Evolutionary conservation across 1,284 basidiomycete genomes (phyloP), one percentile per base, ranked within the genome.

Genomic region (Puccinia horiana): DNA sequence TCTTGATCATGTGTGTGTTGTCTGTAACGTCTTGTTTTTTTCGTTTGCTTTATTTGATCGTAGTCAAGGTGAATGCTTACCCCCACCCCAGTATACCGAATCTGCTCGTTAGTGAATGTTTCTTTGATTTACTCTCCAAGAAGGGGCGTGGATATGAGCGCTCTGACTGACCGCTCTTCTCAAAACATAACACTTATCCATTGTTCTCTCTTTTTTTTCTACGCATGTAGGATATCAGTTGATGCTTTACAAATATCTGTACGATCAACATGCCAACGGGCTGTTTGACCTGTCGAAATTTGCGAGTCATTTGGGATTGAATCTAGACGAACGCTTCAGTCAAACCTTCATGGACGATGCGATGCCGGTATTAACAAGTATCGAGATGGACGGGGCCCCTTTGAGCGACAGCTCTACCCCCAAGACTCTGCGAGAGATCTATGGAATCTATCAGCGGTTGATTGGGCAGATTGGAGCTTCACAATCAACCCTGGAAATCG

Each of bases 191-290:
- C 12, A 37, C 47, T 44, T 9, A 76, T 23, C n/a, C 16, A n/a
- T 35, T 42, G 4, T 52, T 32, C 14, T 29, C n/a, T 65, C 32
- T 42, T 12, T 61, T 40, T 58, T n/a, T 26, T 29, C 12, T 58
- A 3, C 4, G 23, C 20, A 6, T 20, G 40, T 20, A 82, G 80
- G 80, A 1, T 82, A 75, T 76, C 80, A 82, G 52, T 47, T 82
- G 61, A 82, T 82, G 80, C 72, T 82, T 1, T 82, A 82, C 42
- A 82, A 82, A 47, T 82, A 73, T 42, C 37, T 82, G 14, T 69
- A 76, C 29, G 80, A 82, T 44, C 80, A 82, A 47, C 37, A 75
- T 9, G 58, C 73, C 1, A 76, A 44, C n/a, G 70, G 52, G 14
- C n/a, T 40, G 18, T 74, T 76, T 23, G 73, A 82, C 70, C 14